These are phyloP conservation scores for Aethionema arabicum DNA, from an alignment of 345 rosid genomes.

Conservation along the genomic window DNA sequence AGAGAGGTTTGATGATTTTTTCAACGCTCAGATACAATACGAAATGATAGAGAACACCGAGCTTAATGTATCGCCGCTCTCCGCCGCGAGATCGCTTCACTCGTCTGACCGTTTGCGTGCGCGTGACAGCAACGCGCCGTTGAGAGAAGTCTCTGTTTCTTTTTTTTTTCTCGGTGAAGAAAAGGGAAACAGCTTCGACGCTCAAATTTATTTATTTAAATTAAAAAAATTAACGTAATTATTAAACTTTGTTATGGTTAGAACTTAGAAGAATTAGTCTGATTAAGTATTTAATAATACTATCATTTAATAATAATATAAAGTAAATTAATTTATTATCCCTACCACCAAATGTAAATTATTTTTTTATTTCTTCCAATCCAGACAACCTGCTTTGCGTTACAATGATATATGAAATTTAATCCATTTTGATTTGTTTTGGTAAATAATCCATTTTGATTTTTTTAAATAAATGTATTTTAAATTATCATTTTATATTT, in stretches of 20 bases:
- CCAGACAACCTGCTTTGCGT: not conserved
- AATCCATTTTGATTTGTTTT: not conserved
- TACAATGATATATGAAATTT: not conserved
- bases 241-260: slow-evolving; percentile 23
- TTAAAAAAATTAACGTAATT: slow-evolving; percentile 15
- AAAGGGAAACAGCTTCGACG: slow-evolving; percentile 13
- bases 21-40: not conserved
- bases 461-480: too few species aligned
- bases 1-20: not conserved
- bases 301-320: not conserved
- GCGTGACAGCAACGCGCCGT: slow-evolving; percentile 33
- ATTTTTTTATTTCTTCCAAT: not conserved
- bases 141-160: slow-evolving; percentile 19
- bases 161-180: slow-evolving; percentile 6
- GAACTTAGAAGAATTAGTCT: slow-evolving; percentile 25
- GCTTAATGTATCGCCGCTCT: slow-evolving; percentile 9
- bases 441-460: too few species aligned
- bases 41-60: not conserved
- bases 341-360: slow-evolving; percentile 9
- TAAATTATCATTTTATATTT: too few species aligned
- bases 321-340: not conserved
- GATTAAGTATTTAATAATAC: not conserved
- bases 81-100: slow-evolving; percentile 29
- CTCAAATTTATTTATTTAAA: not conserved
- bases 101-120: slow-evolving; percentile 8